Conservation (phyloP, 1,139 yeast genomes). For the Sugiyamaella paludigena region DNA sequence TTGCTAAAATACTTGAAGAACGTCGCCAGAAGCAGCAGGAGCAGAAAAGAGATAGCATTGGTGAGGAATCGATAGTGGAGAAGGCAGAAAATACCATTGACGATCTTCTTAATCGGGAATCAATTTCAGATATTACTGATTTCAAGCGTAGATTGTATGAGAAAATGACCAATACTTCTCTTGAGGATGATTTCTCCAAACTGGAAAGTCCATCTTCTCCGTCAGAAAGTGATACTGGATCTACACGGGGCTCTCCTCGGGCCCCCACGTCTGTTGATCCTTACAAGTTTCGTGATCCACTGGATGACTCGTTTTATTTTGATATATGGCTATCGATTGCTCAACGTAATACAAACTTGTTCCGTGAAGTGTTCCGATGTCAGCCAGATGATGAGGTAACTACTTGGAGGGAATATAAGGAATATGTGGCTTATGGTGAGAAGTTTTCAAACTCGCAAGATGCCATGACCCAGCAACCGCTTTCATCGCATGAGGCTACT, state of each 20-base stretch:
- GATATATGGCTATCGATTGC: slow-evolving; percentile 90
- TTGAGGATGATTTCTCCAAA: slow-evolving; percentile 2
- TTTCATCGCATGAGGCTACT: slow-evolving; percentile 19
- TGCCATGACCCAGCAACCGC: slow-evolving; percentile 19
- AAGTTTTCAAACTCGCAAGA: slow-evolving; percentile 39
- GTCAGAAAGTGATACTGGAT: slow-evolving; percentile 4
- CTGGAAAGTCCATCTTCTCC: not conserved
- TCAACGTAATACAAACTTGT: slow-evolving; percentile 74
- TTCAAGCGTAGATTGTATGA: slow-evolving; percentile 25
- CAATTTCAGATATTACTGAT: slow-evolving; percentile 14
- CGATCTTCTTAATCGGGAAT: slow-evolving; percentile 4
- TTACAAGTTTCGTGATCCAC: slow-evolving; percentile 81
- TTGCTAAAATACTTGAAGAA: not conserved
- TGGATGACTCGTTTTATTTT: slow-evolving; percentile 72
- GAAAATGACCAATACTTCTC: slow-evolving; percentile 11
- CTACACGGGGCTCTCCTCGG: slow-evolving; percentile 5
- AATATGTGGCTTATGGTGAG: slow-evolving; percentile 44
- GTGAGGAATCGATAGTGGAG: slow-evolving; percentile 8
- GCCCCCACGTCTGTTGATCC: slow-evolving; percentile 65
- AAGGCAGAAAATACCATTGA: slow-evolving; percentile 17
- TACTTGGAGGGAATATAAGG: slow-evolving; percentile 88
- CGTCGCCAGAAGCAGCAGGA: not conserved
- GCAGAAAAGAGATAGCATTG: not conserved
- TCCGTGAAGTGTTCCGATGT: slow-evolving; percentile 81
- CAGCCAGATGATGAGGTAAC: slow-evolving; percentile 91